A percentile compares a stretch with the other conserved stretches of the same genome.
These are phyloP conservation scores for Boletus pseudopeckii DNA, from an alignment of 768 basidiomycete genomes.

Conservation along the genomic window DNA sequence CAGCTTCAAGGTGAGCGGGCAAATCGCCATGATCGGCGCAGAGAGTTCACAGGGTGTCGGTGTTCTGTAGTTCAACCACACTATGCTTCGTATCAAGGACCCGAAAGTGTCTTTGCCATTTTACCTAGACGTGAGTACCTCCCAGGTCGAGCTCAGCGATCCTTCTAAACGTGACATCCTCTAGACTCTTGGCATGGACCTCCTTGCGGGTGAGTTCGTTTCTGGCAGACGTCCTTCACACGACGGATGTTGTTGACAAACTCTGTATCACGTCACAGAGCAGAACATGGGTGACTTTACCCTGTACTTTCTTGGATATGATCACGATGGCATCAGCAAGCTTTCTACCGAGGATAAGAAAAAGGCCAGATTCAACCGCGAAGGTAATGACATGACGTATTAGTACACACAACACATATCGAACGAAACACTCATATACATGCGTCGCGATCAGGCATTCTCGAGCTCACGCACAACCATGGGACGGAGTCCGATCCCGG, in stretches of 20 bases:
- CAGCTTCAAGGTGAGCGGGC: slow-evolving; percentile 50
- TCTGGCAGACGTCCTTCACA: neutral
- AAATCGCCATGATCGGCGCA: neutral
- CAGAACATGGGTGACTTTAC: slow-evolving; percentile 59
- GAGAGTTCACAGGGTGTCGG: neutral
- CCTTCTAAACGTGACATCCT: neutral
- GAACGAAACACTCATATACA: neutral
- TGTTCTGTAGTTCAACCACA: slow-evolving; percentile 67
- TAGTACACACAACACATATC: too few relatives aligned
- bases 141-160: neutral
- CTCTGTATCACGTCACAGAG: slow-evolving; percentile 36
- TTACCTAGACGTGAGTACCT: slow-evolving; percentile 60
- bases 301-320: slow-evolving; percentile 85
- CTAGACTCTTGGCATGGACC: slow-evolving; percentile 72
- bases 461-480: slow-evolving; percentile 88
- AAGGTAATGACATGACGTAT: slow-evolving; percentile 46
- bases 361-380: slow-evolving; percentile 50
- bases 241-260: neutral
- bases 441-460: slow-evolving; percentile 47
- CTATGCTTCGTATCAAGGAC: slow-evolving; percentile 87
- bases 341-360: slow-evolving; percentile 53
- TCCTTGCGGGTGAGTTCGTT: slow-evolving; percentile 47
- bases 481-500: slow-evolving; percentile 77
- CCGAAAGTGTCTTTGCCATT: slow-evolving; percentile 77
- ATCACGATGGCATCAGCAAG: slow-evolving; percentile 47